Evolutionary conservation across 139 green algal species (phyloP).

Genomic region (Protoeuglena noctilucae): DNA sequence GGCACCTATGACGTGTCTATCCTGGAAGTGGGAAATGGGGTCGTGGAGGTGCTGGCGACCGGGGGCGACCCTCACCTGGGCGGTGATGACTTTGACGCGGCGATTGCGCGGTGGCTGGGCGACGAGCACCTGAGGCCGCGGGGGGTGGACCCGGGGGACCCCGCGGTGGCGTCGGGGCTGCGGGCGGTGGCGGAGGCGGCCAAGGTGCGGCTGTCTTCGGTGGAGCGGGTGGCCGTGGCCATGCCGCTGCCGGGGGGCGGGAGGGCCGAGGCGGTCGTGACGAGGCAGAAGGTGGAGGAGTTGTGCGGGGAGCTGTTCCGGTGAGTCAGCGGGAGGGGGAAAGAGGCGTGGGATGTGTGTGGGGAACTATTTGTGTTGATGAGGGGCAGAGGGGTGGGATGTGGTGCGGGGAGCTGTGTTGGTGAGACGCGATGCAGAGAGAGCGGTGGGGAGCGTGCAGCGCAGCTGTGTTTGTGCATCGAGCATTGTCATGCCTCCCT

Average conservation of each 20-base stretch:
- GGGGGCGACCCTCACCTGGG: slow-evolving; percentile 65
- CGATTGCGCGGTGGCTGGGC: slow-evolving; percentile 43
- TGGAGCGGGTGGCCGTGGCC: slow-evolving; percentile 20
- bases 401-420: too few relatives aligned
- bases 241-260: slow-evolving; percentile 40
- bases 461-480: too few relatives aligned
- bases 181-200: slow-evolving; percentile 45
- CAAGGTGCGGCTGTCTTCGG: slow-evolving; percentile 56
- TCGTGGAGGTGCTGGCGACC: slow-evolving; percentile 70
- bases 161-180: slow-evolving; percentile 30
- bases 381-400: too few relatives aligned
- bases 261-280: slow-evolving; percentile 29
- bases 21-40: slow-evolving; percentile 67
- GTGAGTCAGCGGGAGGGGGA: too few relatives aligned
- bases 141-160: slow-evolving; percentile 9
- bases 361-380: too few relatives aligned
- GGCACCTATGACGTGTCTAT: slow-evolving; percentile 76
- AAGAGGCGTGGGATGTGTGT: too few relatives aligned
- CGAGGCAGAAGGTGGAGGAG: slow-evolving; percentile 34
- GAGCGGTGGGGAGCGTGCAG: too few relatives aligned
- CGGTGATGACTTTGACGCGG: slow-evolving; percentile 69
- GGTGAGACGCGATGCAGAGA: too few relatives aligned
- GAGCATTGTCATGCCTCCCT: too few relatives aligned
- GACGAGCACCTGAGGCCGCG: slow-evolving; percentile 29
- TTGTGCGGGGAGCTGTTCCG: slow-evolving; percentile 42